These are phyloP conservation scores for Sordariomycetes sp. DNA, from an alignment of 2,329 filamentous ascomycete genomes.

Conservation along the genomic window DNA sequence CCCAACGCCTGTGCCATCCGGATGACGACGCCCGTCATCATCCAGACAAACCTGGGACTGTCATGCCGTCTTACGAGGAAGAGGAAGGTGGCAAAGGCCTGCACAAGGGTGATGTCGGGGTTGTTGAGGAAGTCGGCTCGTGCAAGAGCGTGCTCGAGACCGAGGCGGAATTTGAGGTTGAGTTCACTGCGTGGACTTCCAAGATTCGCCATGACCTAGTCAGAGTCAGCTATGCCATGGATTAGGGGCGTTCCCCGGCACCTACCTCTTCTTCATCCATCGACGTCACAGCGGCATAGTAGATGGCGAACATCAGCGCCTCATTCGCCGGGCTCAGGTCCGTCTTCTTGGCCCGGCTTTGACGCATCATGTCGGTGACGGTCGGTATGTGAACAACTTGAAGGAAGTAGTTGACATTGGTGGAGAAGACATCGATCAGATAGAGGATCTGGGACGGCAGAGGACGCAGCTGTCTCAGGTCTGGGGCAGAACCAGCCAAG, in stretches of 20 bases:
- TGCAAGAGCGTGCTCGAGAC: slow-evolving; percentile 52
- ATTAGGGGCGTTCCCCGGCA: no score
- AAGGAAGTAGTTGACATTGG: slow-evolving; percentile 38
- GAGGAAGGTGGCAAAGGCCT: slow-evolving; percentile 46
- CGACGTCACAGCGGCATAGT: slow-evolving; percentile 44
- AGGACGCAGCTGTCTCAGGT: slow-evolving; percentile 34
- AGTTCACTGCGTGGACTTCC: slow-evolving; percentile 33
- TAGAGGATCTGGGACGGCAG: slow-evolving; percentile 46
- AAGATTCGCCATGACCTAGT: slow-evolving; percentile 40
- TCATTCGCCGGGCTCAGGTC: slow-evolving; percentile 32
- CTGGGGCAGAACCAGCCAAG: slow-evolving; percentile 15
- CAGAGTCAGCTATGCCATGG: no score
- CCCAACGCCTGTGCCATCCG: slow-evolving; percentile 6
- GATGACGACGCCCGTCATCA: slow-evolving; percentile 2
- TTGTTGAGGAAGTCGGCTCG: slow-evolving; percentile 52
- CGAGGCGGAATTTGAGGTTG: slow-evolving; percentile 35
- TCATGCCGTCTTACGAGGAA: slow-evolving; percentile 35
- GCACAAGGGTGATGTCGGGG: slow-evolving; percentile 47
- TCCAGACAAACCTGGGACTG: slow-evolving; percentile 1
- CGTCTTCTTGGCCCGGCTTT: slow-evolving; percentile 19
- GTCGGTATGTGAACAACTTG: slow-evolving; percentile 37
- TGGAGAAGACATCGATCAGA: slow-evolving; percentile 37
- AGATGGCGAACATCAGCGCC: slow-evolving; percentile 47
- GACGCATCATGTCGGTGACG: slow-evolving; percentile 25
- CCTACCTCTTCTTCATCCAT: slow-evolving; percentile 49